phyloP scores from a whole-genome alignment of 2,329 filamentous ascomycete species.

The Mariannaea sp. region DNA sequence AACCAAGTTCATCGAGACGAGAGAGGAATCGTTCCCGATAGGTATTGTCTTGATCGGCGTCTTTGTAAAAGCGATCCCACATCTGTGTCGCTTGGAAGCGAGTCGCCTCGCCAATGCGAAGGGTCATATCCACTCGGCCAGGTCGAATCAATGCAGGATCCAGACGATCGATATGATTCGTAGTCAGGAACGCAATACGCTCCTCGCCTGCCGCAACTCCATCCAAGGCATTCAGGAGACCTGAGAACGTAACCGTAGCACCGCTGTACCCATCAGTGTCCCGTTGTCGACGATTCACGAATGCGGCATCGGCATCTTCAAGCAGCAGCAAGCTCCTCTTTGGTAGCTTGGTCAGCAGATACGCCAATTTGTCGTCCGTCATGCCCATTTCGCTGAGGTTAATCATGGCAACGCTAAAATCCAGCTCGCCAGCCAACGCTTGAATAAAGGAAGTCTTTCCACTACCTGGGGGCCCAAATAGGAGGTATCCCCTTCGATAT shows the following conservation, averaged over 20 bases:
- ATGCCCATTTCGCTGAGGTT: slow-evolving; percentile 89
- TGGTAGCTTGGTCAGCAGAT: slow-evolving; percentile 83
- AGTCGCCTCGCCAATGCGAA: slow-evolving; percentile 86
- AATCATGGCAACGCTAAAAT: slow-evolving; percentile 90
- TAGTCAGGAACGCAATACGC: slow-evolving; percentile 90
- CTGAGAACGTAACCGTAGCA: slow-evolving; percentile 91
- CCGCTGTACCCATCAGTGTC: slow-evolving; percentile 85
- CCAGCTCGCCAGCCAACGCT: slow-evolving; percentile 87
- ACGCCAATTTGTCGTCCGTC: slow-evolving; percentile 86
- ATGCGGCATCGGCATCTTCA: slow-evolving; percentile 91
- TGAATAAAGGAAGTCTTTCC: slow-evolving; percentile 98
- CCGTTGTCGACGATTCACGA: slow-evolving; percentile 76
- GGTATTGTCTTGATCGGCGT: slow-evolving; percentile 68
- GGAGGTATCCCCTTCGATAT: slow-evolving; percentile 84
- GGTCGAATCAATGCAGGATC: slow-evolving; percentile 89
- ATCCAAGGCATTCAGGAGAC: slow-evolving; percentile 82
- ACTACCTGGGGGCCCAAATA: slow-evolving; percentile 87
- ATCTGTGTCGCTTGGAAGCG: slow-evolving; percentile 82
- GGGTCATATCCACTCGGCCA: slow-evolving; percentile 90
- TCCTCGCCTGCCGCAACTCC: slow-evolving; percentile 95
- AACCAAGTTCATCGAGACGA: slow-evolving; percentile 69
- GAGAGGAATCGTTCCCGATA: slow-evolving; percentile 72
- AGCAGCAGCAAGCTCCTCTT: slow-evolving; percentile 80
- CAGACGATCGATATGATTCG: slow-evolving; percentile 88
- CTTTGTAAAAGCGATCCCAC: slow-evolving; percentile 95